phyloP scores from a whole-genome alignment of 2,329 filamentous ascomycete genomes.

The Aciculosporium take region DNA sequence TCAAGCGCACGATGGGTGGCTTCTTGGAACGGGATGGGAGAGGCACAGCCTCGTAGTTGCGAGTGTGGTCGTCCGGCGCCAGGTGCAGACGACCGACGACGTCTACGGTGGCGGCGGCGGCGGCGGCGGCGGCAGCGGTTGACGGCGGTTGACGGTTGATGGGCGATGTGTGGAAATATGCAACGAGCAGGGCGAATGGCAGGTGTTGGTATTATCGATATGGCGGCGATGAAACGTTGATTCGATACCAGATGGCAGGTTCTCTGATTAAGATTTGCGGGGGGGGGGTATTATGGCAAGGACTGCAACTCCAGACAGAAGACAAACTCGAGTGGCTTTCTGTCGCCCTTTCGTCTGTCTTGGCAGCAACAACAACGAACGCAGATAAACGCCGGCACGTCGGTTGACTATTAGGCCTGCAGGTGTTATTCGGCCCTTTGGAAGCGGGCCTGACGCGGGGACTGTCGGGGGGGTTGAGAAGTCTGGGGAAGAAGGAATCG shows the following conservation, averaged over 20 bases:
- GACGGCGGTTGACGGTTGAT: too few relatives aligned
- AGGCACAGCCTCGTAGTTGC: background rate
- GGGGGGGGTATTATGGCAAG: conserved; percentile 9
- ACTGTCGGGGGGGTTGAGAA: conserved; percentile 3
- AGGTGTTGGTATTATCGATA: conserved; percentile 1
- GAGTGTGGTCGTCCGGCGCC: background rate
- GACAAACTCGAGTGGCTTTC: conserved; percentile 7
- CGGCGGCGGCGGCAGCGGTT: background rate
- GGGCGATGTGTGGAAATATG: too few relatives aligned
- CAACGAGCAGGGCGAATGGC: background rate
- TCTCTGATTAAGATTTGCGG: conserved; percentile 13
- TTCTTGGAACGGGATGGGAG: background rate
- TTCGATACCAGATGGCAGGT: conserved; percentile 2
- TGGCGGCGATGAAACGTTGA: conserved; percentile 5
- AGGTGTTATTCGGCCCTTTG: conserved; percentile 25
- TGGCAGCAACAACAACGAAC: conserved; percentile 7
- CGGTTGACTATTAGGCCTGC: conserved; percentile 14
- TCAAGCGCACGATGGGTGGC: background rate
- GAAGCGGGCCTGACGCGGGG: conserved; percentile 20
- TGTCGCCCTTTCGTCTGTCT: too few relatives aligned
- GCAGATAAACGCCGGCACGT: conserved; percentile 9
- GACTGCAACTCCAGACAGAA: conserved; percentile 4
- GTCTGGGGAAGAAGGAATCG: conserved; percentile 7
- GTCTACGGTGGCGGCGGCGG: background rate
- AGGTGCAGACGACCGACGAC: background rate